Evolutionary conservation across 805 yeast genomes (phyloP).

Genomic region (Kodamaea jinghongensis): DNA sequence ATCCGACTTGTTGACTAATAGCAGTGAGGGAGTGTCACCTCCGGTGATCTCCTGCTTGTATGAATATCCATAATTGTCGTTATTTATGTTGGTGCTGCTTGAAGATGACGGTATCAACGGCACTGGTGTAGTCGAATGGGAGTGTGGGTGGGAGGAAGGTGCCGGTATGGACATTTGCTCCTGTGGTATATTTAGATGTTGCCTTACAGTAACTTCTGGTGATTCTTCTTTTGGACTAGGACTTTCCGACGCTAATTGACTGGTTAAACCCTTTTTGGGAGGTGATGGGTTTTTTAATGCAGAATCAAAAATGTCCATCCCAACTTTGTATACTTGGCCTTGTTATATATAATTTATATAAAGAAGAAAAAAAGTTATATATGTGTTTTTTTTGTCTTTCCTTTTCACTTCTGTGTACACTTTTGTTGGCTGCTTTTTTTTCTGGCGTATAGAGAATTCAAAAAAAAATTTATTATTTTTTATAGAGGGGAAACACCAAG

Average conservation of each 20-base stretch:
- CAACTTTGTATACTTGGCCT: not conserved
- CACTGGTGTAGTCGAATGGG: not conserved
- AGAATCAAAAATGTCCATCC: conserved; percentile 26
- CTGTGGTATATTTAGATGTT: too few species aligned
- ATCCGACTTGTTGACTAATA: conserved; percentile 8
- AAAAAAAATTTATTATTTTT: too few species aligned
- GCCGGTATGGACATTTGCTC: conserved; percentile 4
- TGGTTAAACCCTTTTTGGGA: conserved; percentile 21
- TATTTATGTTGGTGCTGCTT: too few species aligned
- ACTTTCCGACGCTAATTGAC: too few species aligned
- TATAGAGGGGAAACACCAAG: too few species aligned
- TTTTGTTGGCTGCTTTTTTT: conserved; percentile 3
- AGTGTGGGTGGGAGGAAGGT: not conserved
- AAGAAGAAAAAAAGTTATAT: not conserved
- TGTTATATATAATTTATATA: too few species aligned
- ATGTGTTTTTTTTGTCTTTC: conserved; percentile 1
- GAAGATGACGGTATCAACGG: too few species aligned
- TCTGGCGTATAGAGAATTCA: not conserved
- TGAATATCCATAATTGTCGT: conserved; percentile 2
- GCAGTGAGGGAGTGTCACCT: conserved; percentile 7
- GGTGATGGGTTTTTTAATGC: conserved; percentile 37
- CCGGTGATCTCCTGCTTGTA: conserved; percentile 8
- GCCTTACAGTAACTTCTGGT: too few species aligned
- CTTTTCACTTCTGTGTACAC: not conserved
- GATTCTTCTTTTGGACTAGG: too few species aligned